Percentiles rank a stretch among this genome's conserved stretches.
phyloP scores from a whole-genome alignment of 495 filamentous ascomycete species.

The Thozetella sp. region DNA sequence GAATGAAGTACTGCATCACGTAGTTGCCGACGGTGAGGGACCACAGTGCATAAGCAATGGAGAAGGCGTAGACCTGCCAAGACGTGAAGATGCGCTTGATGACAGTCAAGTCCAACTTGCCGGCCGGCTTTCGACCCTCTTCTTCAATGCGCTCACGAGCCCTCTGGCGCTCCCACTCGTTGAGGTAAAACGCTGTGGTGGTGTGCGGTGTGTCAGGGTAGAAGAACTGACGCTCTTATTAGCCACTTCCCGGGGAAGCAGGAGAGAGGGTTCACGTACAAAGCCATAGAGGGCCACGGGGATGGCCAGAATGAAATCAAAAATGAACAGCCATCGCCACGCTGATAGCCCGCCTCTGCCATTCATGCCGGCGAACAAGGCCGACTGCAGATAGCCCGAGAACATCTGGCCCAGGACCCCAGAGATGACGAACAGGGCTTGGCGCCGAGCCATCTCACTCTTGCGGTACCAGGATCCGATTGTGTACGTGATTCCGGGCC shows the following conservation, averaged over 20 bases:
- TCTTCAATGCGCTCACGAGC: not conserved
- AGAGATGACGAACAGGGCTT: conserved; percentile 26
- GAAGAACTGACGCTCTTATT: not conserved
- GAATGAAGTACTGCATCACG: not conserved
- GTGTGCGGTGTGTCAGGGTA: not conserved
- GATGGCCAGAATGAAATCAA: conserved; percentile 15
- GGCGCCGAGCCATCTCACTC: conserved; percentile 31
- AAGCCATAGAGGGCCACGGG: conserved; percentile 4
- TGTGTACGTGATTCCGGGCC: conserved; percentile 27
- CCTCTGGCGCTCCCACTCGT: conserved; percentile 1
- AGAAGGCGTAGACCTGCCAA: not conserved
- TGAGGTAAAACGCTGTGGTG: not conserved
- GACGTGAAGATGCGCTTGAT: conserved; percentile 1
- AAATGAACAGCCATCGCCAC: conserved; percentile 48
- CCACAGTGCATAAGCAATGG: not conserved
- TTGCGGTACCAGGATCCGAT: conserved; percentile 37
- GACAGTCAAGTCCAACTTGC: not conserved
- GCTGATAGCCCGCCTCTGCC: conserved; percentile 44
- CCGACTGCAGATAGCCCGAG: conserved; percentile 54
- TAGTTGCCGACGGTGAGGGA: not conserved
- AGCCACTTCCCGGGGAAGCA: not conserved
- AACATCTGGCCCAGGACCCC: conserved; percentile 39
- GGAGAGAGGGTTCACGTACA: not conserved
- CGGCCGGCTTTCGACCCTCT: not conserved
- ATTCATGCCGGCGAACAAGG: conserved; percentile 44